Conservation (phyloP, 2,329 filamentous ascomycete genomes). For the Myriosclerotinia duriaeana region DNA sequence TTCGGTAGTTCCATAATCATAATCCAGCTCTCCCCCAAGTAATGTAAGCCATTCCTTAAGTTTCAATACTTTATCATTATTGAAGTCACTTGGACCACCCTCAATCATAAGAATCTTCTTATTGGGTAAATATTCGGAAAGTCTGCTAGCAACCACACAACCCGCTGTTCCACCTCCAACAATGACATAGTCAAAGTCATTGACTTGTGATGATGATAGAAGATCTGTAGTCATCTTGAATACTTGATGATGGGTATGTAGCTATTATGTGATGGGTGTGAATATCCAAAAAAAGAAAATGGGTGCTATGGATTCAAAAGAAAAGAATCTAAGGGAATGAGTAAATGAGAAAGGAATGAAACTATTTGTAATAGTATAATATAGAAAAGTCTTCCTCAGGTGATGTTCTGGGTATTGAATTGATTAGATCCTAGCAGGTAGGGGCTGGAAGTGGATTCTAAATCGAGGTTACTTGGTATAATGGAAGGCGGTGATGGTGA, state of each 20-base stretch:
- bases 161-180: slow-evolving; percentile 53
- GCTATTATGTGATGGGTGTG: background rate
- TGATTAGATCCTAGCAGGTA: slow-evolving; percentile 17
- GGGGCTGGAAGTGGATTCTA: slow-evolving; percentile 21
- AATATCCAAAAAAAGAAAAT: slow-evolving; percentile 4
- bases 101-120: slow-evolving; percentile 82
- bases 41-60: slow-evolving; percentile 84
- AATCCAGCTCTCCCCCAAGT: slow-evolving; percentile 84
- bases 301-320: slow-evolving; percentile 1
- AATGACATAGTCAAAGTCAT: slow-evolving; percentile 49
- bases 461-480: background rate
- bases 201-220: slow-evolving; percentile 37
- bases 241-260: background rate
- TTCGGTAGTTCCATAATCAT: slow-evolving; percentile 82
- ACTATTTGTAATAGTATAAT: slow-evolving; percentile 19
- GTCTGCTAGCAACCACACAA: slow-evolving; percentile 48
- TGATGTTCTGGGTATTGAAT: slow-evolving; percentile 4
- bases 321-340: background rate
- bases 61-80: slow-evolving; percentile 81
- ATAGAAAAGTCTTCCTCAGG: slow-evolving; percentile 3
- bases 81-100: slow-evolving; percentile 84
- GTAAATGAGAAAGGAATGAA: background rate
- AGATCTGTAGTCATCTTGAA: slow-evolving; percentile 39
- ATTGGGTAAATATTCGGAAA: slow-evolving; percentile 74
- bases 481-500: slow-evolving; percentile 8